Conservation (phyloP, 148 eudicot species). For the Diospyros lotus region DNA sequence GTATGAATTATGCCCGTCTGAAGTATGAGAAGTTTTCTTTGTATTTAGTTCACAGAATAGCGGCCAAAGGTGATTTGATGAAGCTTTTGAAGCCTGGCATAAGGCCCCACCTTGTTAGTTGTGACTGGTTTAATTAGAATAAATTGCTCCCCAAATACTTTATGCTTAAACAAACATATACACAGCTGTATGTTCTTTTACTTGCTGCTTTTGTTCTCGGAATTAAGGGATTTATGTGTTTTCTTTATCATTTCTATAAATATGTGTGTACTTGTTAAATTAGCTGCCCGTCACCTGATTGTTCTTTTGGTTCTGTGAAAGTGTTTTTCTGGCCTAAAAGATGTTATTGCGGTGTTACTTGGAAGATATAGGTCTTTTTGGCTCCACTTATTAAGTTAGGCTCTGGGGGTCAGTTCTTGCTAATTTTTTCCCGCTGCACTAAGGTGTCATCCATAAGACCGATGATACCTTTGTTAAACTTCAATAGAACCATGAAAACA, state of each 20-base stretch:
- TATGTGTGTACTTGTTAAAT: background rate
- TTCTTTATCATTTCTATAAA: background rate
- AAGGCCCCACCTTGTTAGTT: constrained; percentile 18
- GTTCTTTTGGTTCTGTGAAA: background rate
- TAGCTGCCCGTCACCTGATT: background rate
- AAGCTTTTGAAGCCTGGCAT: constrained; percentile 10
- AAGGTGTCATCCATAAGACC: too few relatives aligned
- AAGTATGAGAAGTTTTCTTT: constrained; percentile 8
- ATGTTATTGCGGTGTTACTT: background rate
- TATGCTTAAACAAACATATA: background rate
- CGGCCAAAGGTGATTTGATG: constrained; percentile 13
- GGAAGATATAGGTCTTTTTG: too few relatives aligned
- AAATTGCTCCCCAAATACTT: background rate
- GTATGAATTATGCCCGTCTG: too few relatives aligned
- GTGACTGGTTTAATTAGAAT: background rate
- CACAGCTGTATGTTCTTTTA: constrained; percentile 14
- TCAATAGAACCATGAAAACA: too few relatives aligned
- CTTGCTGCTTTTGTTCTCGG: background rate
- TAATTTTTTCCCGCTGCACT: too few relatives aligned
- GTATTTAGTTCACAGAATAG: constrained; percentile 12
- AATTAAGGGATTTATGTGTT: background rate
- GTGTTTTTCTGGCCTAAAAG: background rate
- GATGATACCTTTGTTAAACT: too few relatives aligned
- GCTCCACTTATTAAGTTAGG: too few relatives aligned
- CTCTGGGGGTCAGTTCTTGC: too few relatives aligned